Evolutionary conservation across 2,329 filamentous ascomycete species (phyloP).

Genomic region (Mycosphaerella sp.): DNA sequence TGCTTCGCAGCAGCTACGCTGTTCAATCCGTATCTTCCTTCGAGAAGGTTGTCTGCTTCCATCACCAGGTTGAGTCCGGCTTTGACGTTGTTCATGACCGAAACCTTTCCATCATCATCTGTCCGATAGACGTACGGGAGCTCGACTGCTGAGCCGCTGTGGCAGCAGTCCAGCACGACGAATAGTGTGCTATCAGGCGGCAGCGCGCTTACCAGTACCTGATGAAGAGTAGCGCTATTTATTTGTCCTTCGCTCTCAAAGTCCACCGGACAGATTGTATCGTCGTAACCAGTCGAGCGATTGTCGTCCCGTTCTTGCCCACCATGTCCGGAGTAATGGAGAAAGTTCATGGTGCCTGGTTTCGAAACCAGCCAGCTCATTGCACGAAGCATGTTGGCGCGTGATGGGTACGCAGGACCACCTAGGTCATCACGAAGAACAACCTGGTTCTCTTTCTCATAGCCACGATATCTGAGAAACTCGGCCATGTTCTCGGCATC

Average conservation of each 20-base stretch:
- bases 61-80: slow-evolving; percentile 46
- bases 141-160: slow-evolving; percentile 55
- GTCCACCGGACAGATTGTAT: slow-evolving; percentile 32
- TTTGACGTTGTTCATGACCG: slow-evolving; percentile 51
- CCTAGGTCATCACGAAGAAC: slow-evolving; percentile 40
- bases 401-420: slow-evolving; percentile 6
- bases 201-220: slow-evolving; percentile 48
- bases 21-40: slow-evolving; percentile 36
- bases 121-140: slow-evolving; percentile 54
- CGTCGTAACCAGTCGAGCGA: slow-evolving; percentile 28
- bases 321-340: slow-evolving; percentile 57
- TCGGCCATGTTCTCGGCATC: slow-evolving; percentile 44
- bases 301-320: slow-evolving; percentile 37
- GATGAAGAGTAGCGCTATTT: slow-evolving; percentile 47
- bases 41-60: slow-evolving; percentile 47
- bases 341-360: slow-evolving; percentile 48
- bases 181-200: slow-evolving; percentile 48
- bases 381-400: slow-evolving; percentile 41
- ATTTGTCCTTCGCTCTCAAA: slow-evolving; percentile 49
- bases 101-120: slow-evolving; percentile 52
- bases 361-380: slow-evolving; percentile 54
- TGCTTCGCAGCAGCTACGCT: slow-evolving; percentile 38
- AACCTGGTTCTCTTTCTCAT: slow-evolving; percentile 35
- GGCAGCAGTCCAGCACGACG: slow-evolving; percentile 57
- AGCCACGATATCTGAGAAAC: slow-evolving; percentile 41